These are phyloP conservation scores for Fusarium sp. DNA, from an alignment of 2,329 filamentous ascomycete genomes.

Conservation along the genomic window DNA sequence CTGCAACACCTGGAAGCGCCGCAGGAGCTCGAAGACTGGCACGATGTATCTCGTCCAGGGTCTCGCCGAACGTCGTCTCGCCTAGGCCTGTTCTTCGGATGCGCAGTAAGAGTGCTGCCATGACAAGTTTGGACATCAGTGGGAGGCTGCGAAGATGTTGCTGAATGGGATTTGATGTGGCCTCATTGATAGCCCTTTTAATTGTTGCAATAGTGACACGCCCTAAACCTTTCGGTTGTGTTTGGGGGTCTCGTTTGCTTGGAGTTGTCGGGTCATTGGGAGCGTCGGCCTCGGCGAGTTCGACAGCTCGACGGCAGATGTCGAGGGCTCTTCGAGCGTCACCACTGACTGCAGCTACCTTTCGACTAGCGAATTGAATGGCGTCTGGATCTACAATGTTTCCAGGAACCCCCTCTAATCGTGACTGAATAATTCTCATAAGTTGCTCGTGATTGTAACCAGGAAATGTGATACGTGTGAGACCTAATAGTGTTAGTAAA, in stretches of 20 bases:
- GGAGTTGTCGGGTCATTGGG: constrained; percentile 68
- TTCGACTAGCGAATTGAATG: constrained; percentile 94
- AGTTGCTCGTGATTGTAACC: constrained; percentile 98
- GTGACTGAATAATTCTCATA: constrained; percentile 97
- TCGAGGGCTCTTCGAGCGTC: constrained; percentile 93
- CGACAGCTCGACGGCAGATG: constrained; percentile 94
- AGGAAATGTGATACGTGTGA: constrained; percentile 96
- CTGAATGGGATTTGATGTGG: constrained; percentile 91
- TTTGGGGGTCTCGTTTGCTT: constrained; percentile 63
- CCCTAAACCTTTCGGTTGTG: constrained; percentile 47
- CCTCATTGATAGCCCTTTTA: constrained; percentile 94
- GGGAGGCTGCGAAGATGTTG: constrained; percentile 88
- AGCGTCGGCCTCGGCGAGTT: constrained; percentile 85
- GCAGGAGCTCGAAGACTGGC: constrained; percentile 53
- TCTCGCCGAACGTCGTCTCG: constrained; percentile 89
- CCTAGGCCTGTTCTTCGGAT: constrained; percentile 85
- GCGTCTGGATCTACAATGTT: constrained; percentile 93
- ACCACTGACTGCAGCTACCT: constrained; percentile 95
- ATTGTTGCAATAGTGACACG: constrained; percentile 93
- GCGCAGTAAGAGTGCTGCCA: constrained; percentile 83
- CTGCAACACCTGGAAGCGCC: constrained; percentile 55
- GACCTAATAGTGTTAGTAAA: constrained; percentile 57
- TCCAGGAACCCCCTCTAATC: constrained; percentile 87
- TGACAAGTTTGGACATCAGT: constrained; percentile 84
- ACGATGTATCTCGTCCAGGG: constrained; percentile 79